Evolutionary conservation across 768 basidiomycete species (phyloP).

Genomic region (Albatrellus ellisii): DNA sequence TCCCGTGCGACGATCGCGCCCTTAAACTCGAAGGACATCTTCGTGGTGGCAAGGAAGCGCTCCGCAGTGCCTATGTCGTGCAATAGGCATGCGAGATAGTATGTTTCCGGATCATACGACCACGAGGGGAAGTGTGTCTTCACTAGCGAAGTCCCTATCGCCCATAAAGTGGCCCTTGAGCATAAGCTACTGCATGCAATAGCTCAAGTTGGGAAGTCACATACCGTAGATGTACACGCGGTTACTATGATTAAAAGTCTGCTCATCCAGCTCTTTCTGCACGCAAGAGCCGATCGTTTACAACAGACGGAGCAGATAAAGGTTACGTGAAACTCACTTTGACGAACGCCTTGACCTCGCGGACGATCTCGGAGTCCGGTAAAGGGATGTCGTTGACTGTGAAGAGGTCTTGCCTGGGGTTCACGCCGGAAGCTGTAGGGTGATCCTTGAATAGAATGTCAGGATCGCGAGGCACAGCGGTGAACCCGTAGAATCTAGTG

Average conservation of each 20-base stretch:
- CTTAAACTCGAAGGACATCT: conserved; percentile 43
- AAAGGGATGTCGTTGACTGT: conserved; percentile 27
- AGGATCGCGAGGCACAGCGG: conserved; percentile 34
- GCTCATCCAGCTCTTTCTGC: conserved; percentile 29
- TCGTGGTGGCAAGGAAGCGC: conserved; percentile 35
- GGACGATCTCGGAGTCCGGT: conserved; percentile 28
- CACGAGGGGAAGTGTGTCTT: conserved; percentile 33
- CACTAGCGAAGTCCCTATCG: conserved; percentile 32
- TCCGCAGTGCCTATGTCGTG: conserved; percentile 42
- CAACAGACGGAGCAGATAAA: background rate
- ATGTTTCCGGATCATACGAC: conserved; percentile 35
- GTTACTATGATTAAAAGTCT: conserved; percentile 36
- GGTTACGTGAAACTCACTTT: conserved; percentile 17
- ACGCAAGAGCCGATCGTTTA: background rate
- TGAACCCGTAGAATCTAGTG: conserved; percentile 30
- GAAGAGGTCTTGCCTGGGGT: conserved; percentile 29
- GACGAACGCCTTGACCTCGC: conserved; percentile 27
- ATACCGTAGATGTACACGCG: conserved; percentile 38
- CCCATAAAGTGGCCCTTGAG: background rate
- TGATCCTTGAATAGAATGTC: conserved; percentile 34
- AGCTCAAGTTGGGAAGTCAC: conserved; percentile 1
- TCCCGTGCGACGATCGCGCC: conserved; percentile 40
- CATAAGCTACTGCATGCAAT: background rate
- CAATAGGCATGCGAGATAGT: conserved; percentile 36
- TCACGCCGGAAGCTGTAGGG: conserved; percentile 28